Base-by-base conservation (phyloP, 176 grass and related monocot species). In the Oryza rufipogon region DNA sequence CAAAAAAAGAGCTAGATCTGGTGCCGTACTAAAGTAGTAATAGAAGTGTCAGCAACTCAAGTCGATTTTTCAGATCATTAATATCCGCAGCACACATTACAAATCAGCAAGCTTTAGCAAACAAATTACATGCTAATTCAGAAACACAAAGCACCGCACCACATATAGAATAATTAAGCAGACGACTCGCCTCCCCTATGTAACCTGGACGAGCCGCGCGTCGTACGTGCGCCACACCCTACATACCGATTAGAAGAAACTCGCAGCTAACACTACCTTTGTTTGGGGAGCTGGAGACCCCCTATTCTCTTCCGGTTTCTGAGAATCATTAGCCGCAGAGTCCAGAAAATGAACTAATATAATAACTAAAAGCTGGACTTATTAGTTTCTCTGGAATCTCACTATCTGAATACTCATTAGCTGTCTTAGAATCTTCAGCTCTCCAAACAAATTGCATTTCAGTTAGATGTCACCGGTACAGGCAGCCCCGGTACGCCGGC, bases 401-500 rank as follows among this genome's bases (percentile, higher is more conserved):
- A 42, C 41, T 42, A 9, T 7, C 8, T 42, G 8, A 9, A 2
- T 42, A 42, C 8, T 42, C 8, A 42, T 42, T 9, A 9, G 41
- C 8, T 9, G 41, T 42, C 41, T 42, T 42, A 42, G 9, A 44
- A 44, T 44, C 42, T 44, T 10, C 9, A 44, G 42, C 42, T 44
- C 9, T 10, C 9, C 42, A 44, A 10, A 10, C 42, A 44, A 41
- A 7, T 41, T 8, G 1, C 7, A n/a, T 1, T 63, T 42, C 74
- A 66, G 84, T 68, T 38, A 81, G 67, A 69, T 36, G 82, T 91
- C 87, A 98, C 87, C 91, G 80, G 86, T 90, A 98, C 16, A 91
- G 72, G 90, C 93, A 92, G 66, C 91, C 87, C 89, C 89, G 87
- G 81, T 92, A 98, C 20, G 91, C n/a, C 16, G 91, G 89, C 77